Evolutionary conservation across 2,329 filamentous ascomycete genomes (phyloP).

Genomic region (Leptographium procerum): DNA sequence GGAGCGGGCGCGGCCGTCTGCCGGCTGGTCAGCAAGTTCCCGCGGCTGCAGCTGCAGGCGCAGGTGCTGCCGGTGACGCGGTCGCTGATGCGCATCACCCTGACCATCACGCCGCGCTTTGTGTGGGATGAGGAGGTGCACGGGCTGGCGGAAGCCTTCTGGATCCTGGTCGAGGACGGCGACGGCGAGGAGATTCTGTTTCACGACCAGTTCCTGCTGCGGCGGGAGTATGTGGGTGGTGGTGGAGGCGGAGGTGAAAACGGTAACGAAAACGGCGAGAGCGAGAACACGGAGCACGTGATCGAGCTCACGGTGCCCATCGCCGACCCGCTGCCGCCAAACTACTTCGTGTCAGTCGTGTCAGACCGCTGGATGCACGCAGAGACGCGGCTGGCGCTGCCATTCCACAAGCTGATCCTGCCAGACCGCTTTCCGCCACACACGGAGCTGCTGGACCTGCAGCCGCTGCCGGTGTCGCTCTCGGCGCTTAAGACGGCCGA

Average conservation of each 20-base stretch:
- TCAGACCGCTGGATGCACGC: constrained; percentile 99
- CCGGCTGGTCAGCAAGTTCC: constrained; percentile 80
- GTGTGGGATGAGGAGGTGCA: constrained; percentile 89
- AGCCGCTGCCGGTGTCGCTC: constrained; percentile 66
- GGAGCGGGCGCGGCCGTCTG: constrained; percentile 80
- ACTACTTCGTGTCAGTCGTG: constrained; percentile 92
- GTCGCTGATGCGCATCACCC: constrained; percentile 80
- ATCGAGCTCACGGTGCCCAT: constrained; percentile 96
- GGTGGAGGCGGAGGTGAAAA: too few relatives aligned
- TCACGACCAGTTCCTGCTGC: constrained; percentile 86
- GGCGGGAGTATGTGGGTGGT: constrained; percentile 63
- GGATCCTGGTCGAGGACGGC: constrained; percentile 95
- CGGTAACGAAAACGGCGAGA: not conserved
- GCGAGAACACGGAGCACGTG: constrained; percentile 80
- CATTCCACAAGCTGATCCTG: constrained; percentile 88
- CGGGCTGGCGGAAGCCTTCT: constrained; percentile 82
- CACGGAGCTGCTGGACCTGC: constrained; percentile 82
- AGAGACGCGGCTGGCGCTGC: constrained; percentile 83
- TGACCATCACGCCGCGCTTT: constrained; percentile 89
- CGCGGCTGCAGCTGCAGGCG: constrained; percentile 81
- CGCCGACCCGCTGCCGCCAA: constrained; percentile 93
- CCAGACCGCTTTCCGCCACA: constrained; percentile 94
- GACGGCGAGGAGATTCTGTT: constrained; percentile 94
- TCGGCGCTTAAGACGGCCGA: constrained; percentile 81
- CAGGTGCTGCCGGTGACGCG: constrained; percentile 91